A percentile compares a stretch with the other conserved stretches of the same genome.
Conservation (phyloP, 2,329 filamentous ascomycete genomes). For the Mycosphaerelloides madeirae region DNA sequence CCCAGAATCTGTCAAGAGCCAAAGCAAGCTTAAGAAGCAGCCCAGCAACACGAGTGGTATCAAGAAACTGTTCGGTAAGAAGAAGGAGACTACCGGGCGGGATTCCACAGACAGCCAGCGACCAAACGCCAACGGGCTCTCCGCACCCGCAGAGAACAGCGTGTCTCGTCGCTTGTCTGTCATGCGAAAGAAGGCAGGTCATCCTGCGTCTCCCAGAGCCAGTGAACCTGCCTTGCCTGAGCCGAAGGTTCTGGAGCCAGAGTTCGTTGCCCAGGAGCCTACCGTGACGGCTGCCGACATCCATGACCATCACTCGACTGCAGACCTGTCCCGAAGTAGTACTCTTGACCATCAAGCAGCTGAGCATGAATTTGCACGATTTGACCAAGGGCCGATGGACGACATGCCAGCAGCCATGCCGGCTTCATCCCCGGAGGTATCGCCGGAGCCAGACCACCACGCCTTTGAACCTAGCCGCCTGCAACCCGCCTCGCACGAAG, state of each 20-base stretch:
- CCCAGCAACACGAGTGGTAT: slow-evolving; percentile 45
- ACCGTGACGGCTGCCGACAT: slow-evolving; percentile 26
- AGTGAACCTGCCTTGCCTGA: slow-evolving; percentile 17
- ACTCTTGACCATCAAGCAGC: slow-evolving; percentile 56
- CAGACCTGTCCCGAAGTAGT: slow-evolving; percentile 56
- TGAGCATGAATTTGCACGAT: slow-evolving; percentile 60
- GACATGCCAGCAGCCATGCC: slow-evolving; percentile 84
- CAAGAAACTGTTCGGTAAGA: slow-evolving; percentile 61
- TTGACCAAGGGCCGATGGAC: slow-evolving; percentile 81
- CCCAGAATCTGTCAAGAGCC: slow-evolving; percentile 25
- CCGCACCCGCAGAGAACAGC: slow-evolving; percentile 24
- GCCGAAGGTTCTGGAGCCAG: slow-evolving; percentile 13
- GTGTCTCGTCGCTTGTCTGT: slow-evolving; percentile 39
- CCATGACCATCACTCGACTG: slow-evolving; percentile 46
- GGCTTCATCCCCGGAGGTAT: slow-evolving; percentile 29
- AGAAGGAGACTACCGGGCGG: slow-evolving; percentile 50
- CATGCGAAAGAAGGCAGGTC: slow-evolving; percentile 35
- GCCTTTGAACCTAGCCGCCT: slow-evolving; percentile 19
- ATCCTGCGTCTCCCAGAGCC: slow-evolving; percentile 5
- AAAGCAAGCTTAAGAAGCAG: slow-evolving; percentile 36
- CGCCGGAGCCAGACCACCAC: slow-evolving; percentile 15
- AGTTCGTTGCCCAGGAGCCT: slow-evolving; percentile 16
- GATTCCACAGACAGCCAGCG: slow-evolving; percentile 50
- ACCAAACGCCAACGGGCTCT: slow-evolving; percentile 20
- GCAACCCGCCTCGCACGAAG: slow-evolving; percentile 12